Evolutionary conservation across 116 monocot genomes (phyloP).

Genomic region (Iris pallida): DNA sequence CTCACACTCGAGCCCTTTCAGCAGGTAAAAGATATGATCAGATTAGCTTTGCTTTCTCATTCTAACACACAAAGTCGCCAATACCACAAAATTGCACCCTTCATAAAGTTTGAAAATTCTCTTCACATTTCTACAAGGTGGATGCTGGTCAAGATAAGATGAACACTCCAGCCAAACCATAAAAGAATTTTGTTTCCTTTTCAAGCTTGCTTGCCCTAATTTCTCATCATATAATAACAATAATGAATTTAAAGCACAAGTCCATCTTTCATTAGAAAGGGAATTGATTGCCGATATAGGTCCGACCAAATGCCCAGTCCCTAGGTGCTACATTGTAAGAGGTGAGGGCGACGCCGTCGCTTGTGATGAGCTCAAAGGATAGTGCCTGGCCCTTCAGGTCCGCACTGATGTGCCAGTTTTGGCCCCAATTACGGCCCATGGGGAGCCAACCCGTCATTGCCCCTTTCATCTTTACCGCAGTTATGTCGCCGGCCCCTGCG

Average conservation of each 20-base stretch:
- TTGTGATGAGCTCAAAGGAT: conserved; percentile 85
- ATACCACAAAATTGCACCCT: too few species aligned
- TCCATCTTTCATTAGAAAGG: conserved; percentile 23
- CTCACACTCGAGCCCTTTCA: too few species aligned
- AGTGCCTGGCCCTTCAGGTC: conserved; percentile 68
- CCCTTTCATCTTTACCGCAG: conserved; percentile 83
- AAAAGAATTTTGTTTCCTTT: not conserved
- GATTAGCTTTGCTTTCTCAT: too few species aligned
- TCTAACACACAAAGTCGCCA: too few species aligned
- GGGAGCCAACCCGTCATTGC: conserved; percentile 68
- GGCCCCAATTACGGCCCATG: conserved; percentile 93
- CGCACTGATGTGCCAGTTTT: conserved; percentile 83
- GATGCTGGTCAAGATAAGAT: too few species aligned
- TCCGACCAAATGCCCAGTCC: conserved; percentile 73
- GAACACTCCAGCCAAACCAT: too few species aligned
- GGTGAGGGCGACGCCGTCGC: conserved; percentile 61
- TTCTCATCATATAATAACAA: not conserved
- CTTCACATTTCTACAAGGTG: too few species aligned
- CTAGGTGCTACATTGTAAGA: conserved; percentile 73
- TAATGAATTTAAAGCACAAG: not conserved
- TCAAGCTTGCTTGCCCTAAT: not conserved
- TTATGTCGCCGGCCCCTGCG: conserved; percentile 77
- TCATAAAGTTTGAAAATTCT: too few species aligned
- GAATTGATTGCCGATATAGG: conserved; percentile 80
- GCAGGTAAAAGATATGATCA: too few species aligned